Conservation (phyloP, 208 protist genomes). For the Trypanosoma cruzi region DNA sequence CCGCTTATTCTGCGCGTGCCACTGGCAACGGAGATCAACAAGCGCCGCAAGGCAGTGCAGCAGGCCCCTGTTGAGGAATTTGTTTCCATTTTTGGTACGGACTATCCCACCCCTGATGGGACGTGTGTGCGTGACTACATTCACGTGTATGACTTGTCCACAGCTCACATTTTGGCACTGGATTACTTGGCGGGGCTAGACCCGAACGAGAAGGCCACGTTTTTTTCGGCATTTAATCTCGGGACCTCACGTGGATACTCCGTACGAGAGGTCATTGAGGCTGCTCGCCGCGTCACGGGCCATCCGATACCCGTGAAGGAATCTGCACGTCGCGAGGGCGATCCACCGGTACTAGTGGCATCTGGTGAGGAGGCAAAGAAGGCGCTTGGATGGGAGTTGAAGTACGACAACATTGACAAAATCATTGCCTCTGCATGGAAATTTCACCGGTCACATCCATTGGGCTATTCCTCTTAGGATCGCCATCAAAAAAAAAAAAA, state of each 20-base stretch:
- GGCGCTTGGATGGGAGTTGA: constrained; percentile 73
- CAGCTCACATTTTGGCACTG: constrained; percentile 94
- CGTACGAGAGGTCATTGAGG: constrained; percentile 95
- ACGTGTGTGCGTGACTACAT: constrained; percentile 98
- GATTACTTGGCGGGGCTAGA: constrained; percentile 61
- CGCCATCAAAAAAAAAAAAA: background rate
- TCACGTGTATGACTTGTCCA: constrained; percentile 97
- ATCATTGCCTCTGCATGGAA: constrained; percentile 82
- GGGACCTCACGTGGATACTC: constrained; percentile 95
- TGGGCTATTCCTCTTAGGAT: constrained; percentile 33
- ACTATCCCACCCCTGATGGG: constrained; percentile 96
- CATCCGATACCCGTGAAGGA: constrained; percentile 88
- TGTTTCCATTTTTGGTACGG: constrained; percentile 91
- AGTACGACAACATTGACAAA: constrained; percentile 79
- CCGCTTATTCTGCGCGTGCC: constrained; percentile 95
- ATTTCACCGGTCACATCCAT: constrained; percentile 67
- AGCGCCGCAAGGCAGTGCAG: constrained; percentile 40
- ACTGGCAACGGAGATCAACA: constrained; percentile 81
- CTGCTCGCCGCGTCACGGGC: constrained; percentile 90
- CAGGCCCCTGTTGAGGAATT: constrained; percentile 37
- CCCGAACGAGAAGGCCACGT: constrained; percentile 41
- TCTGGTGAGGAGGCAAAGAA: constrained; percentile 54
- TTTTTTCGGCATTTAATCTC: constrained; percentile 94
- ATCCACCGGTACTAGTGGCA: constrained; percentile 79
- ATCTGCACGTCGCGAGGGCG: constrained; percentile 62